These are phyloP conservation scores for Lentinula boryana DNA, from an alignment of 768 basidiomycete genomes.

Conservation along the genomic window DNA sequence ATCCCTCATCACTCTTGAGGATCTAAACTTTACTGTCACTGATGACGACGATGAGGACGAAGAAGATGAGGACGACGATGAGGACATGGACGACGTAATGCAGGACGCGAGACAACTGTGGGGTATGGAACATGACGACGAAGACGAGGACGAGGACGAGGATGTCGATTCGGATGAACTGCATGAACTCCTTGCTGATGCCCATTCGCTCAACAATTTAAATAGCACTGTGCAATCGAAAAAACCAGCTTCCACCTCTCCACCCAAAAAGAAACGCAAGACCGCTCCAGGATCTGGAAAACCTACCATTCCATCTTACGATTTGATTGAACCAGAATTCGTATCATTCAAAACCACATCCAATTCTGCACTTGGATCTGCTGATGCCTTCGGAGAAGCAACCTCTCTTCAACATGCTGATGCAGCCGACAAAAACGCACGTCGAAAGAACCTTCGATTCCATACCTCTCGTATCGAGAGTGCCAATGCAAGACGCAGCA, in stretches of 20 bases:
- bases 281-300: conserved; percentile 20
- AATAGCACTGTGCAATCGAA: conserved; percentile 8
- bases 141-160: conserved; percentile 7
- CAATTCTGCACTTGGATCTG: conserved; percentile 17
- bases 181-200: conserved; percentile 51
- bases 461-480: conserved; percentile 90
- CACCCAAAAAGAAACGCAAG: conserved; percentile 63
- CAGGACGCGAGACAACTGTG: conserved; percentile 38
- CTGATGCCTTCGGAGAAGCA: conserved; percentile 70
- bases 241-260: conserved; percentile 3
- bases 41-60: conserved; percentile 45
- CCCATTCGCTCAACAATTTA: conserved; percentile 12
- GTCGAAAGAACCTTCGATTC: conserved; percentile 83
- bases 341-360: conserved; percentile 27
- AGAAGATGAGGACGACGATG: conserved; percentile 26
- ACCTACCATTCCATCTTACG: conserved; percentile 43
- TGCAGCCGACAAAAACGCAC: conserved; percentile 75
- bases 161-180: conserved; percentile 42
- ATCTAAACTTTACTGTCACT: conserved; percentile 63
- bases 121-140: conserved; percentile 23
- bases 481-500: conserved; percentile 66
- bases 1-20: conserved; percentile 74
- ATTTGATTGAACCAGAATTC: conserved; percentile 79
- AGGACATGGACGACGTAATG: conserved; percentile 27
- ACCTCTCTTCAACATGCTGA: conserved; percentile 65